phyloP scores from a whole-genome alignment of 2,329 filamentous ascomycete genomes.

The Coniochaeta prunicola region DNA sequence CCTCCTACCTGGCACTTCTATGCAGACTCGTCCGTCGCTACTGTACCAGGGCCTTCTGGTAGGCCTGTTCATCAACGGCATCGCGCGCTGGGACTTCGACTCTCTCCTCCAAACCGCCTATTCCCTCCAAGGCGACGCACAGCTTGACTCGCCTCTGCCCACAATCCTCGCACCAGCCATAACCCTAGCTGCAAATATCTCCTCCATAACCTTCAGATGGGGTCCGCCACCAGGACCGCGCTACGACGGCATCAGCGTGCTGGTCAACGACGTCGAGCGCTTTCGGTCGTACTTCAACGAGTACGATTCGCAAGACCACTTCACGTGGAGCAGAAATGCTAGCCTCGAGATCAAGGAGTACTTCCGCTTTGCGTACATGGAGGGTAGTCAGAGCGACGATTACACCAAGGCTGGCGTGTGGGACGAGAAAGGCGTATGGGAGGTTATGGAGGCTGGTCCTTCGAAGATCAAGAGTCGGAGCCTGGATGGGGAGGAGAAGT shows the following conservation, averaged over 20 bases:
- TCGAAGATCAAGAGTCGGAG: conserved; percentile 32
- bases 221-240: conserved; percentile 35
- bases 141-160: conserved; percentile 53
- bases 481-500: conserved; percentile 9
- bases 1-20: conserved; percentile 62
- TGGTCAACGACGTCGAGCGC: conserved; percentile 81
- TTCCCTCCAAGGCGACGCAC: conserved; percentile 43
- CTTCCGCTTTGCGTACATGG: conserved; percentile 70
- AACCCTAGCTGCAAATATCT: conserved; percentile 37
- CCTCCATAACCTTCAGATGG: conserved; percentile 60
- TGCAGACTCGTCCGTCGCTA: conserved; percentile 62
- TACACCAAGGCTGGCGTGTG: conserved; percentile 72
- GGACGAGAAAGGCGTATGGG: conserved; percentile 58
- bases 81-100: conserved; percentile 70
- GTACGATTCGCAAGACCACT: conserved; percentile 33
- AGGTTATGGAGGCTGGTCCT: conserved; percentile 55
- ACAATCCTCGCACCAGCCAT: conserved; percentile 40
- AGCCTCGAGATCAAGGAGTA: conserved; percentile 53
- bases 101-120: conserved; percentile 62
- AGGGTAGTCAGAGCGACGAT: conserved; percentile 56
- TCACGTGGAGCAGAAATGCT: conserved; percentile 51
- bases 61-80: conserved; percentile 71
- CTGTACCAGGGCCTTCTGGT: conserved; percentile 66
- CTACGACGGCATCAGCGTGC: conserved; percentile 69
- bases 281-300: conserved; percentile 64